phyloP scores from a whole-genome alignment of 176 grass and related monocot genomes.

The Triticum dicoccoides region DNA sequence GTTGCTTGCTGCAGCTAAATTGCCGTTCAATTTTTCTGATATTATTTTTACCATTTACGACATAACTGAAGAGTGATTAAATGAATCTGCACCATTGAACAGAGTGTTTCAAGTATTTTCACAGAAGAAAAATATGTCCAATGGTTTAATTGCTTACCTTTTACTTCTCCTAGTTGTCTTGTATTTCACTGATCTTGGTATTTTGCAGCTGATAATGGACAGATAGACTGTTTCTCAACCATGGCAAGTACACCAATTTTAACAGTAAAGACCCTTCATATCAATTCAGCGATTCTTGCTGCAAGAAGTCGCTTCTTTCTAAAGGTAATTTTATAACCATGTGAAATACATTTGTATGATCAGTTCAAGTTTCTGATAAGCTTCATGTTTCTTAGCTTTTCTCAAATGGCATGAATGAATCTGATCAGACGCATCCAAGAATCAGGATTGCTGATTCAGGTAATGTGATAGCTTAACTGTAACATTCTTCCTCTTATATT shows the following conservation, averaged over 20 bases:
- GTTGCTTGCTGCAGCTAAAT: background rate
- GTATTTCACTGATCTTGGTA: background rate
- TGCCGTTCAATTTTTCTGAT: background rate
- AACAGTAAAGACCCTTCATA: slow-evolving; percentile 70
- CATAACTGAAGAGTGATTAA: background rate
- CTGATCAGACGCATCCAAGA: slow-evolving; percentile 70
- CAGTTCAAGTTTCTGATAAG: slow-evolving; percentile 15
- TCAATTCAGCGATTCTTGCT: slow-evolving; percentile 93
- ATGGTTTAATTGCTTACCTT: background rate
- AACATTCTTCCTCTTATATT: background rate
- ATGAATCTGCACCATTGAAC: background rate
- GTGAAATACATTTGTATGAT: background rate
- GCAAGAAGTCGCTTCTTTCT: slow-evolving; percentile 96
- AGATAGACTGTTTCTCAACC: slow-evolving; percentile 52
- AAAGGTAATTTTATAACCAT: slow-evolving; percentile 53
- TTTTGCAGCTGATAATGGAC: slow-evolving; percentile 58
- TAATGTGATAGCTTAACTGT: slow-evolving; percentile 37
- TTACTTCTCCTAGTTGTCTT: background rate
- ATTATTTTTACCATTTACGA: background rate
- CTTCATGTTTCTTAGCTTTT: slow-evolving; percentile 65
- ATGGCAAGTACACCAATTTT: slow-evolving; percentile 42
- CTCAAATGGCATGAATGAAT: slow-evolving; percentile 97
- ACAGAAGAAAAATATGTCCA: background rate
- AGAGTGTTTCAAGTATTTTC: background rate
- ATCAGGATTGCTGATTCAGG: slow-evolving; percentile 89